Evolutionary conservation across 208 protist species (phyloP).

Genomic region (Acanthamoeba culbertsoni): DNA sequence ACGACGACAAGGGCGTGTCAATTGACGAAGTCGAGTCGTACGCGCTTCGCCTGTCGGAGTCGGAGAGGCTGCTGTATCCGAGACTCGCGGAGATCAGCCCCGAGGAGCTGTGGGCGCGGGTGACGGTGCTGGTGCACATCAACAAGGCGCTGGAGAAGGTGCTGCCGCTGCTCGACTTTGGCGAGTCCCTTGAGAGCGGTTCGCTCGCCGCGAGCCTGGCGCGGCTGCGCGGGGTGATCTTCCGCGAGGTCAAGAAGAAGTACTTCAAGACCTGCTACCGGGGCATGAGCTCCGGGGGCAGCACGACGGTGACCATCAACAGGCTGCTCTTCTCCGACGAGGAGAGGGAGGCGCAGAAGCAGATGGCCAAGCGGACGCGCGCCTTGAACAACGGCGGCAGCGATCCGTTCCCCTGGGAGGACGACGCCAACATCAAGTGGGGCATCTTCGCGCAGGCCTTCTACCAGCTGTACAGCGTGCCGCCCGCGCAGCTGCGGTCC

Average conservation of each 20-base stretch:
- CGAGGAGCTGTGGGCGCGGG: neutral
- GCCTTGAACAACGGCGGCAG: neutral
- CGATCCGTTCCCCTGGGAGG: neutral
- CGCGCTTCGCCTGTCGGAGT: neutral
- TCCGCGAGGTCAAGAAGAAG: slow-evolving; percentile 19
- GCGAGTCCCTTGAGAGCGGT: neutral
- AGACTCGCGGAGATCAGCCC: neutral
- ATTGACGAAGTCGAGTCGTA: neutral
- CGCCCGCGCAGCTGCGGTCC: neutral
- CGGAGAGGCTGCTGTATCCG: neutral
- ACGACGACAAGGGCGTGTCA: neutral
- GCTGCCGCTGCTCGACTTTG: neutral
- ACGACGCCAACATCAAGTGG: slow-evolving; percentile 30
- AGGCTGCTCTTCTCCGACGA: neutral
- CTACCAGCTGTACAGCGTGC: neutral
- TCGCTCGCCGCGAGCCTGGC: neutral
- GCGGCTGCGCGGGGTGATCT: neutral
- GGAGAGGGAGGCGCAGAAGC: neutral
- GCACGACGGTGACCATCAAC: neutral
- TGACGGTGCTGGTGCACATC: neutral
- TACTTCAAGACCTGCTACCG: slow-evolving; percentile 12
- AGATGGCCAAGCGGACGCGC: neutral
- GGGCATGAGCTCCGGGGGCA: neutral
- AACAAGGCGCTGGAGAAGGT: neutral
- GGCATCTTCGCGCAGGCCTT: slow-evolving; percentile 45